Conservation (phyloP, 805 yeast genomes). For the Candida boidinii region DNA sequence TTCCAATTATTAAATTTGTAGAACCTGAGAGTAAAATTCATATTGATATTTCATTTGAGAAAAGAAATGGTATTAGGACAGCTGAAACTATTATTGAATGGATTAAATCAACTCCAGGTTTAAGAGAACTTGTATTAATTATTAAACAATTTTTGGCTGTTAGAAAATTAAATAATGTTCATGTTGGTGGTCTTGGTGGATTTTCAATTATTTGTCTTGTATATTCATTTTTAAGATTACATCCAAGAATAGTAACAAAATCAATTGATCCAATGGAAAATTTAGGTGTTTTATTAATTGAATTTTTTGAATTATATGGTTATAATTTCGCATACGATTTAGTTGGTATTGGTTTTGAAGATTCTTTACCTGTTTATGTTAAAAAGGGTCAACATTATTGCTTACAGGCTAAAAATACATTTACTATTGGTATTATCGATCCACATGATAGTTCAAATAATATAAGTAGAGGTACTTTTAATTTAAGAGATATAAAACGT, state of each 20-base stretch:
- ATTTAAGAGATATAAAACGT: slow-evolving; percentile 67
- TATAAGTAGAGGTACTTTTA: slow-evolving; percentile 78
- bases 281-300: slow-evolving; percentile 78
- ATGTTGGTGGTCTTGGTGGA: slow-evolving; percentile 92
- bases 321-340: slow-evolving; percentile 78
- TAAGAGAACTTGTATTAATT: slow-evolving; percentile 73
- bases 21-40: slow-evolving; percentile 65
- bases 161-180: slow-evolving; percentile 75
- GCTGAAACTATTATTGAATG: slow-evolving; percentile 72
- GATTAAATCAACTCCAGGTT: slow-evolving; percentile 65
- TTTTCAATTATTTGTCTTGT: slow-evolving; percentile 86
- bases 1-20: slow-evolving; percentile 87
- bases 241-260: slow-evolving; percentile 65
- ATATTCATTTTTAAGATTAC: slow-evolving; percentile 67
- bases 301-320: slow-evolving; percentile 90
- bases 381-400: slow-evolving; percentile 35
- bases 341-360: slow-evolving; percentile 57
- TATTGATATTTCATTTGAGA: slow-evolving; percentile 86
- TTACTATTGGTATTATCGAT: slow-evolving; percentile 73
- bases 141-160: slow-evolving; percentile 80
- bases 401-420: slow-evolving; percentile 42
- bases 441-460: slow-evolving; percentile 83
- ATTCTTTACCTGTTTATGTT: slow-evolving; percentile 51
- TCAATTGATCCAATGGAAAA: slow-evolving; percentile 64
- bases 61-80: slow-evolving; percentile 73